Base-by-base conservation (phyloP, 2,329 filamentous ascomycete genomes). In the Colletotrichum cuscutae region DNA sequence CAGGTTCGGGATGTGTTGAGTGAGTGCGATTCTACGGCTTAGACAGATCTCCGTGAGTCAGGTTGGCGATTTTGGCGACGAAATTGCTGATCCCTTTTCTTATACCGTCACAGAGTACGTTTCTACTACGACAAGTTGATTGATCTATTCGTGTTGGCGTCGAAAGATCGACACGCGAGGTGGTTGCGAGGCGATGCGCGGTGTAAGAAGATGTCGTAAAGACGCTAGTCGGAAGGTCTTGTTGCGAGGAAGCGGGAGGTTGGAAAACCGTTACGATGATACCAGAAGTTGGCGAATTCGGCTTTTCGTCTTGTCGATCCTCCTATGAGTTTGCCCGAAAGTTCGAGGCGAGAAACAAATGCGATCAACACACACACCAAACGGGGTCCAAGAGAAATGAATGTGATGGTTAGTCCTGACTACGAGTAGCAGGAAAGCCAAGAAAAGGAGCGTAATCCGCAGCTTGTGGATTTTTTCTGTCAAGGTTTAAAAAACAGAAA, bases 281-380 rank as follows among this genome's bases (percentile, higher is more conserved):
- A 49, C 54, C 32, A 35, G 52, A 57, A 26, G 42, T 19, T n/a
- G 59, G 37, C 32, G 53, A 26, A 12, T 22, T 53, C 28, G 19
- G 52, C 11, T 22, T n/a, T 30, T 59, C 30, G 58, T 30, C 46
- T 52, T 26, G 22, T 56, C 56, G 54, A 65, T 70, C 59, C 57
- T 65, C 57, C 59, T 46, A 63, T 30, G 53, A 65, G 30, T 59
- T 63, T 15, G 19, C 11, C 12, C 22, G 61, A 65, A 68, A 37
- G 35, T 26, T 57, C 60, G 60, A 65, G 60, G 57, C 66, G 56
- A 65, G 68, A 75, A 72, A 67, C 56, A 68, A 65, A 74, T 75
- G 74, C 72, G 74, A 65, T 75, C 74, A 75, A 75, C 74, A 75
- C 74, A 74, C 58, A 56, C 30, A 67, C 35, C 35, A 61, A 68